phyloP scores from a whole-genome alignment of 805 yeast species.

The Yamadazyma sp. region DNA sequence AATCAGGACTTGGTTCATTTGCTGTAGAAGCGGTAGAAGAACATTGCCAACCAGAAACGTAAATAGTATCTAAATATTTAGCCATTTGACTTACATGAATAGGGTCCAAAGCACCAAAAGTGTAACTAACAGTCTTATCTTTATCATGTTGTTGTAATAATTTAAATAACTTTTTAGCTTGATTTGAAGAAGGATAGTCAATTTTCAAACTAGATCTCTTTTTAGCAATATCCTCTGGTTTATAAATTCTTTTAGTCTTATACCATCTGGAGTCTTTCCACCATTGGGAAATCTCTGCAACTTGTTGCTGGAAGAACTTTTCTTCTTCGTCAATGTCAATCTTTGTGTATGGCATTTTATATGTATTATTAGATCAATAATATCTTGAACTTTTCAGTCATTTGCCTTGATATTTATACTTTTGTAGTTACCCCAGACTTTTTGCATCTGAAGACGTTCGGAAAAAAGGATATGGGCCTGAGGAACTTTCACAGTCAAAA shows the following conservation, averaged over 20 bases:
- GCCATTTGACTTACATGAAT: conserved; percentile 97
- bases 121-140: conserved; percentile 73
- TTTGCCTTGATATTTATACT: too few relatives aligned
- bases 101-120: conserved; percentile 96
- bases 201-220: conserved; percentile 80
- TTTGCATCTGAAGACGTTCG: too few relatives aligned
- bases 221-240: conserved; percentile 83
- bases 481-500: too few relatives aligned
- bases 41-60: conserved; percentile 98
- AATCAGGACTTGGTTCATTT: conserved; percentile 96
- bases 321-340: conserved; percentile 64
- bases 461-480: too few relatives aligned
- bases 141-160: conserved; percentile 69
- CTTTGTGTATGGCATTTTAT: conserved; percentile 49
- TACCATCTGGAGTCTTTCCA: conserved; percentile 94
- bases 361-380: neutral
- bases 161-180: conserved; percentile 78
- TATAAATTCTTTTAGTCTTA: conserved; percentile 81
- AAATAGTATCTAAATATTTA: conserved; percentile 85
- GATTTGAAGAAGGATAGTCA: conserved; percentile 71
- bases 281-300: conserved; percentile 77
- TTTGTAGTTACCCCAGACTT: conserved; percentile 7
- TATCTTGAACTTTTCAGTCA: too few relatives aligned
- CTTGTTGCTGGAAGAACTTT: conserved; percentile 60
- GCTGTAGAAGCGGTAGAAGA: conserved; percentile 97